Base-by-base conservation (phyloP, 805 yeast genomes). In the Lipomyces oligophaga region DNA sequence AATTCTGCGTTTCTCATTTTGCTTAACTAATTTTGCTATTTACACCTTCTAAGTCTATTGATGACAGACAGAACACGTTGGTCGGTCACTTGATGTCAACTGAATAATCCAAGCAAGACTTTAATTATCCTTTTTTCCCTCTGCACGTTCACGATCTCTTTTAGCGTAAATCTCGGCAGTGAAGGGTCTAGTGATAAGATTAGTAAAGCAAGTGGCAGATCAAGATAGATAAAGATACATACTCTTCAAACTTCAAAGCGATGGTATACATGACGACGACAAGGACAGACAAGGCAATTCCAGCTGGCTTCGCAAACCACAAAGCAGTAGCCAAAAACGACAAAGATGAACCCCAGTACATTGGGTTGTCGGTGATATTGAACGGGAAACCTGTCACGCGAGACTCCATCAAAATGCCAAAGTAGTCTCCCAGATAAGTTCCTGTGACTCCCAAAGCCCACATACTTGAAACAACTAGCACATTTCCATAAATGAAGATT, bases 341-440 rank as follows among this genome's bases (percentile, higher is more conserved):
- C 57, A 90, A 70, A 19, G 89, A 78, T 7, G 95, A 85, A 13
- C 98, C 98, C 62, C 84, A 83, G 68, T 93, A 93, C 98, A 93
- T 93, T 55, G 98, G 98, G 67, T 93, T 90, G 61, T 87, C 82
- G 55, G 81, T 76, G 46, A 89, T 79, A 60, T 81, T 89, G 76
- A 93, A 93, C 13, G 98, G 98, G 76, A 93, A 93, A 1, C 84
- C 80, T 15, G 90, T 83, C 49, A 93, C 96, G 62, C 95, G 77
- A 55, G 85, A 78, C 53, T 81, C 80, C 93, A 90, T 93, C 59
- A 93, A 75, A 60, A 93, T 89, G 1, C 97, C 97, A 67, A 93
- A 93, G 69, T 93, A 94, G 67, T 93, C 98, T 34, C 98, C 98
- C n/a, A 93, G 70, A 62, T 93, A 93, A 8, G 98, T 93, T 20